Percentiles rank a stretch among this genome's conserved stretches.
Conservation (phyloP, 768 basidiomycete genomes). For the Naganishia randhawae region DNA sequence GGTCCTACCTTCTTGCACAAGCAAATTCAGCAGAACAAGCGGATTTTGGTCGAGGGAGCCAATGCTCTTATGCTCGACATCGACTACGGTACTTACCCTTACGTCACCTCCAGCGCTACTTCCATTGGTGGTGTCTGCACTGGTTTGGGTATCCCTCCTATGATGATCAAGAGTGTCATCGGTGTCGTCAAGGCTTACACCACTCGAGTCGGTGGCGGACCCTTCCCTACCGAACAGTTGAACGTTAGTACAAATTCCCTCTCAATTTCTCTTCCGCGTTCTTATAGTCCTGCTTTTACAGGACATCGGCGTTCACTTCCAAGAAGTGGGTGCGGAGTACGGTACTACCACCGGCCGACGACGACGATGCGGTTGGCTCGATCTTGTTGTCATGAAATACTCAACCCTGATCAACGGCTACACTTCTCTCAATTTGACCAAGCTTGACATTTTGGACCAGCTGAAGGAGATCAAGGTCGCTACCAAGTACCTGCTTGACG, state of each 20-base stretch:
- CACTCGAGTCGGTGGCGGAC: constrained; percentile 95
- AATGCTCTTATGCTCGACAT: constrained; percentile 98
- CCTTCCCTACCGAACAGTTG: constrained; percentile 93
- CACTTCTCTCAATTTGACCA: constrained; percentile 86
- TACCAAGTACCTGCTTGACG: constrained; percentile 72
- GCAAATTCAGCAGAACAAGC: constrained; percentile 70
- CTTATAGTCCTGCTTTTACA: constrained; percentile 42
- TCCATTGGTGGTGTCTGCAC: constrained; percentile 93
- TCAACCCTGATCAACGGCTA: constrained; percentile 95
- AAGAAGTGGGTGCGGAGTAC: constrained; percentile 88
- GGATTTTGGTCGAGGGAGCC: constrained; percentile 88
- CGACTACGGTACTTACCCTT: constrained; percentile 97
- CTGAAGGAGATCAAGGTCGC: constrained; percentile 84
- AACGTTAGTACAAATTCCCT: constrained; percentile 60
- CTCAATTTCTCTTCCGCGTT: not conserved
- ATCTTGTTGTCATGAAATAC: constrained; percentile 88
- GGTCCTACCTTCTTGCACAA: constrained; percentile 78
- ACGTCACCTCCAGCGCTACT: constrained; percentile 90
- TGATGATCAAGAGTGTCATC: constrained; percentile 74
- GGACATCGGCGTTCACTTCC: constrained; percentile 78
- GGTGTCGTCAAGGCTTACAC: constrained; percentile 99
- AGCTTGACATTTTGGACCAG: constrained; percentile 84
- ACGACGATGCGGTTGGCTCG: constrained; percentile 94
- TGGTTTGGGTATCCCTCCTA: constrained; percentile 93
- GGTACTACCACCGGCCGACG: constrained; percentile 89